Percentiles rank a stretch among this genome's conserved stretches.
Conservation (phyloP, 106 monocot species). For the Amphibolis antarctica region DNA sequence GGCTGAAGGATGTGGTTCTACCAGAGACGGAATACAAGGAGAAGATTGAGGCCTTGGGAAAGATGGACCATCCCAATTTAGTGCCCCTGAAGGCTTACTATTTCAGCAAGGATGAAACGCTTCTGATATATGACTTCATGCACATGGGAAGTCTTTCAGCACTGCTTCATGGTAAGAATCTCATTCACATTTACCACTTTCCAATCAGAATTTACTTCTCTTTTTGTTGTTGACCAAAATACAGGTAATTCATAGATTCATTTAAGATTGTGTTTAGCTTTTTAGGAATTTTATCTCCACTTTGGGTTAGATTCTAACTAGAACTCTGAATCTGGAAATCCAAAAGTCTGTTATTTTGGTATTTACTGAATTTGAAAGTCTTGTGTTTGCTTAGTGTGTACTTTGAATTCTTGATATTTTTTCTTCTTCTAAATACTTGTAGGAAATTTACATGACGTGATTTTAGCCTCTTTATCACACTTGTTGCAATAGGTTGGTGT, state of each 20-base stretch:
- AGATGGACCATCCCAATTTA: constrained; percentile 46
- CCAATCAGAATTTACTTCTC: neutral
- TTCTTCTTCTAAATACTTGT: no score
- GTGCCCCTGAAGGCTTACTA: constrained; percentile 57
- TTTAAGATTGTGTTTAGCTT: neutral
- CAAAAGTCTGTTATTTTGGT: no score
- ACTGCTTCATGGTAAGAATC: constrained; percentile 52
- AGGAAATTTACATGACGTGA: no score
- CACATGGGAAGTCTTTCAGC: constrained; percentile 74
- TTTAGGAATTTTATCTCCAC: no score
- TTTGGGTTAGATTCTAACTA: no score
- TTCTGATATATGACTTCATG: constrained; percentile 78
- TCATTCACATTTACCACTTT: neutral
- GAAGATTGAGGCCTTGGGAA: constrained; percentile 46
- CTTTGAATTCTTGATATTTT: no score
- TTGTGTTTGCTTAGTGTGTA: no score
- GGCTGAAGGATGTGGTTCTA: constrained; percentile 53
- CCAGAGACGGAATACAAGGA: constrained; percentile 53
- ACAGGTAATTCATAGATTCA: neutral
- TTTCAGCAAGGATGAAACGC: constrained; percentile 74
- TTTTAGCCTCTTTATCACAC: no score
- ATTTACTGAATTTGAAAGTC: no score
- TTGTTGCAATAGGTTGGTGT: no score
- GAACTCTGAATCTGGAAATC: no score
- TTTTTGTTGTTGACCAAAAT: neutral